Base-by-base conservation (phyloP, 2,329 filamentous ascomycete genomes). In the Penicillium expansum region DNA sequence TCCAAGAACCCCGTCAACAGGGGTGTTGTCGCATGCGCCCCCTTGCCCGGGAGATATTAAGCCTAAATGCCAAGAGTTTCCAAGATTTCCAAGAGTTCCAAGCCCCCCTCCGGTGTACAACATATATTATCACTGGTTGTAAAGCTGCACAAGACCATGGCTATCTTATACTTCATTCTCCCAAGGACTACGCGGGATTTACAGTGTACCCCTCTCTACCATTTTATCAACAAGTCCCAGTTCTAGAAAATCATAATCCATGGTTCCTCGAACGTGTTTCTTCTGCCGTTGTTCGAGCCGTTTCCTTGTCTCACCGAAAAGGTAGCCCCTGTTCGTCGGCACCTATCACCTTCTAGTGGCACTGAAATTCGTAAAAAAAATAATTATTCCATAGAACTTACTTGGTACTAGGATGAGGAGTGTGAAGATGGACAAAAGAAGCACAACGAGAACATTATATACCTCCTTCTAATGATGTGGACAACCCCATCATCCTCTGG, bases 41-140 rank as follows among this genome's bases (percentile, higher is more conserved):
- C 49, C 41, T 43, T 43, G 41, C 10, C 30, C 39, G 48, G 55
- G 48, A 57, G 38, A 65, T 66, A 61, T 58, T 62, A 66, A 66
- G 64, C 64, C 61, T 64, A 51, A 41, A 52, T 57, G 62, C 64
- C 61, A 66, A 65, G 63, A 50, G n/a, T 7, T 42, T 49, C 57
- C 54, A 64, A 63, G 57, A 18, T 3, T 37, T 37, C 64, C 61
- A 66, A 65, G 64, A 52, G 16, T 44, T 48, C 57, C 52, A 64
- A 62, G 55, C n/a, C 35, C 35, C 33, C 47, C 47, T 24, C 42
- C 45, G 49, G 57, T 59, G 55, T 53, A 24, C 24, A 24, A 24
- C 24, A 24, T 24, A 57, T 58, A 58, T 52, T 55, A 27, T 60
- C 43, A 57, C 55, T 62, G 54, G 51, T 24, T 42, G 30, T 9